A percentile compares a stretch with the other conserved stretches of the same genome.
Evolutionary conservation across 495 filamentous ascomycete species (phyloP).

Genomic region (Letharia columbiana): DNA sequence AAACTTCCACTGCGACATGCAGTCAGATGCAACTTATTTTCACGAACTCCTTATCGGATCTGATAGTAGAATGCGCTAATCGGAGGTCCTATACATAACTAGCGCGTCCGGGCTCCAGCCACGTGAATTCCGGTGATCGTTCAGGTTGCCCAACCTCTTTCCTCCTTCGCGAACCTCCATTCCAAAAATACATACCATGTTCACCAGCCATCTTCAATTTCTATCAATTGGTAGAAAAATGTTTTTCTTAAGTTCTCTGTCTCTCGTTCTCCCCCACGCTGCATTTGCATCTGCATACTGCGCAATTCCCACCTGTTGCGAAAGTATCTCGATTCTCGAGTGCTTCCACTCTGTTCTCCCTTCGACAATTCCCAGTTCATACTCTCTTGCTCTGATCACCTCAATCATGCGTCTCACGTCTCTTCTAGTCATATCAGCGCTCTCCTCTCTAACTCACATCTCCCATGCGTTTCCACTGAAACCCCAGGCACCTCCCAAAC

Average conservation of each 20-base stretch:
- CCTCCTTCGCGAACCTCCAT: constrained; percentile 3
- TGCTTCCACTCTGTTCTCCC: neutral
- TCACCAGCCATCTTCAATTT: constrained; percentile 19
- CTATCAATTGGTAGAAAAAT: constrained; percentile 4
- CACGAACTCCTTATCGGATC: neutral
- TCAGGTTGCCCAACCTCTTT: constrained; percentile 15
- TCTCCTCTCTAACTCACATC: neutral
- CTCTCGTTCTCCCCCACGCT: constrained; percentile 2
- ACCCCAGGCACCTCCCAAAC: neutral
- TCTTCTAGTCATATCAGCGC: neutral
- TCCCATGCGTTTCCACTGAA: constrained; percentile 18
- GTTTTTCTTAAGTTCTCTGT: constrained; percentile 1
- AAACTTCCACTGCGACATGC: no score
- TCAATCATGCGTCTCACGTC: constrained; percentile 6
- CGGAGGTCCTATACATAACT: neutral
- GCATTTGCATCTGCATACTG: neutral
- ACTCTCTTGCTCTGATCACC: neutral
- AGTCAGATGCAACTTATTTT: no score
- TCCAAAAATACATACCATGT: constrained; percentile 3
- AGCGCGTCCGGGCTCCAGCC: constrained; percentile 4
- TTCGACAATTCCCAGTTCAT: neutral
- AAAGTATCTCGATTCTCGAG: neutral
- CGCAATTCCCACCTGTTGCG: neutral
- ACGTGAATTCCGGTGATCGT: neutral
- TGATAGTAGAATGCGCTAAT: neutral